These are phyloP conservation scores for Centella asiatica DNA, from an alignment of 129 eudicot species.

Conservation along the genomic window DNA sequence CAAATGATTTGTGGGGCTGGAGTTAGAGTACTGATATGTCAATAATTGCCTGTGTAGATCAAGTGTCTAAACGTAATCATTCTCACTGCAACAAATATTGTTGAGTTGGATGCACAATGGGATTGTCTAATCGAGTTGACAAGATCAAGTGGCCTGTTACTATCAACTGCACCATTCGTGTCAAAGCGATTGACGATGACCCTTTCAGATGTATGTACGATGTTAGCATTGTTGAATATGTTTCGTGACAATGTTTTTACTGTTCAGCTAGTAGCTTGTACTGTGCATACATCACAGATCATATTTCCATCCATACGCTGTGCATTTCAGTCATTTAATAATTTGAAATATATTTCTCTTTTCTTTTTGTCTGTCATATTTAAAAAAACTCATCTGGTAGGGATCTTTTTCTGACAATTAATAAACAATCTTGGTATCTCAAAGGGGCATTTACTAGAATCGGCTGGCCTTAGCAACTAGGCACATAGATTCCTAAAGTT, in stretches of 20 bases:
- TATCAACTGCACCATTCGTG: slow-evolving; percentile 33
- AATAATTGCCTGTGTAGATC: slow-evolving; percentile 43
- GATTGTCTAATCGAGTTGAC: slow-evolving; percentile 48
- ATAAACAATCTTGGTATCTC: neutral
- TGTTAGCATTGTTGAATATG: neutral
- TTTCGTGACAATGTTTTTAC: neutral
- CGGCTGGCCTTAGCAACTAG: neutral
- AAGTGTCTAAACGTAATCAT: slow-evolving; percentile 83
- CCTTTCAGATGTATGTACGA: slow-evolving; percentile 67
- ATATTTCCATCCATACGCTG: neutral
- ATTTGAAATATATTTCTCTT: neutral
- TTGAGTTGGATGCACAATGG: slow-evolving; percentile 74
- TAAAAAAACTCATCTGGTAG: neutral
- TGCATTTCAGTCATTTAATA: neutral
- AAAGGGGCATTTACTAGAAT: neutral
- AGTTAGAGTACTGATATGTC: neutral
- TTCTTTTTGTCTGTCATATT: neutral
- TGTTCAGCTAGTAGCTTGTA: neutral
- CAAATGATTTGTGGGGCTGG: neutral
- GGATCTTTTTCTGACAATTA: neutral
- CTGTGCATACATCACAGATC: neutral
- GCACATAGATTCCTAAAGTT: no score
- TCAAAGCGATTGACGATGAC: slow-evolving; percentile 50
- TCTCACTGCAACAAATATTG: slow-evolving; percentile 64
- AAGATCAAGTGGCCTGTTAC: slow-evolving; percentile 38